A percentile compares a stretch with the other conserved stretches of the same genome.
Evolutionary conservation across 2,329 filamentous ascomycete genomes (phyloP).

Genomic region (Alternaria arborescens): DNA sequence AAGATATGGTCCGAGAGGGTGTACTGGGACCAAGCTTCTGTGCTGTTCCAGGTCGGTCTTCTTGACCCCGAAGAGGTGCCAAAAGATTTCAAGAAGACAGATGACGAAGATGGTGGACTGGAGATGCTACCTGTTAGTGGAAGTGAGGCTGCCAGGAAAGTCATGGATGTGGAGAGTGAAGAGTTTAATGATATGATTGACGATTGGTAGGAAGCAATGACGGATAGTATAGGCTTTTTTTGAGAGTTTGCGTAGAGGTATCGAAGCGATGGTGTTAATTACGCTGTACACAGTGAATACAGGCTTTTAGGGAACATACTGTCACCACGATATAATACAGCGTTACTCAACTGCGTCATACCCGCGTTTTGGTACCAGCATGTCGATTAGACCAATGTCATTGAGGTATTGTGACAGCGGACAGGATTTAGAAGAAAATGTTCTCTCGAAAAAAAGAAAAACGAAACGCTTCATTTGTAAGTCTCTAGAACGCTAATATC

Average conservation of each 20-base stretch:
- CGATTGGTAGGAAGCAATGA: conserved; percentile 47
- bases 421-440: neutral
- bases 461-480: too few species aligned
- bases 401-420: neutral
- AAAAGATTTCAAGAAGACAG: conserved; percentile 33
- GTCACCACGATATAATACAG: too few species aligned
- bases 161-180: conserved; percentile 56
- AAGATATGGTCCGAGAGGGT: conserved; percentile 66
- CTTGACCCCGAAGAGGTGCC: conserved; percentile 65
- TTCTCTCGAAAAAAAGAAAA: neutral
- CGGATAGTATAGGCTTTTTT: neutral
- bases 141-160: conserved; percentile 57
- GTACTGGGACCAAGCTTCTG: conserved; percentile 70
- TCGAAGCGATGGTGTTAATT: neutral
- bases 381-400: too few species aligned
- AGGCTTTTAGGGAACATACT: too few species aligned
- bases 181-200: conserved; percentile 58
- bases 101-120: conserved; percentile 54
- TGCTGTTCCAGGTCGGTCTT: conserved; percentile 66
- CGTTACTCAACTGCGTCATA: neutral
- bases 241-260: neutral
- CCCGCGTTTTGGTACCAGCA: too few species aligned
- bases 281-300: too few species aligned
- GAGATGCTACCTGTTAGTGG: conserved; percentile 59
- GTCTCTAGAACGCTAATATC: neutral